phyloP scores from a whole-genome alignment of 306 rosid species.

The Casuarina glauca region DNA sequence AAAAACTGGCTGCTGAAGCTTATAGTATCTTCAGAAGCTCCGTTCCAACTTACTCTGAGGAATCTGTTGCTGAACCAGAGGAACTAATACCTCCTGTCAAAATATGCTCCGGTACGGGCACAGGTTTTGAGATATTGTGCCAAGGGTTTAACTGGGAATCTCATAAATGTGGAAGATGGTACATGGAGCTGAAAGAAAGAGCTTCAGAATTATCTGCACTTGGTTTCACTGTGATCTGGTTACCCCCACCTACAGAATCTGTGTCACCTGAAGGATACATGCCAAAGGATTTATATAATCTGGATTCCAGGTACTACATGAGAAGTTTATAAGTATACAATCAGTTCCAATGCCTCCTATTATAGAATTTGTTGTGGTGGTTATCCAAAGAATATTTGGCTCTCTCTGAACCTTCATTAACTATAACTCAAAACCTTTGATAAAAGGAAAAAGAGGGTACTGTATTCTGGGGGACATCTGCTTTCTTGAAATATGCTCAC shows the following conservation, averaged over 20 bases:
- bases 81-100: constrained; percentile 21
- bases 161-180: constrained; percentile 89
- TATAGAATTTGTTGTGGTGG: not conserved
- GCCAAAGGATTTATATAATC: constrained; percentile 89
- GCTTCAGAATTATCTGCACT: constrained; percentile 63
- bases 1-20: constrained; percentile 93
- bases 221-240: constrained; percentile 91
- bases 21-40: constrained; percentile 80
- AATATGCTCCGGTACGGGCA: constrained; percentile 69
- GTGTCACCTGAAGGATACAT: constrained; percentile 96
- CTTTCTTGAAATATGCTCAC: not conserved
- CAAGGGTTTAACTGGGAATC: constrained; percentile 99
- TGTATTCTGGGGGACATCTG: not conserved
- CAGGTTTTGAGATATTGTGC: constrained; percentile 88
- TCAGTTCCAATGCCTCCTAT: not conserved
- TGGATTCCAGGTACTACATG: constrained; percentile 72
- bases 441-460: not conserved
- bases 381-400: constrained; percentile 2
- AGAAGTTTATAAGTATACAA: not conserved
- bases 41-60: constrained; percentile 58
- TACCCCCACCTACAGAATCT: constrained; percentile 98
- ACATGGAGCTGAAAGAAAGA: constrained; percentile 72
- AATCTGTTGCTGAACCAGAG: constrained; percentile 42
- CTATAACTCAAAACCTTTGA: not conserved
- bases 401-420: not conserved